Evolutionary conservation across 2,329 filamentous ascomycete species (phyloP).

Genomic region (Aspergillus persii): DNA sequence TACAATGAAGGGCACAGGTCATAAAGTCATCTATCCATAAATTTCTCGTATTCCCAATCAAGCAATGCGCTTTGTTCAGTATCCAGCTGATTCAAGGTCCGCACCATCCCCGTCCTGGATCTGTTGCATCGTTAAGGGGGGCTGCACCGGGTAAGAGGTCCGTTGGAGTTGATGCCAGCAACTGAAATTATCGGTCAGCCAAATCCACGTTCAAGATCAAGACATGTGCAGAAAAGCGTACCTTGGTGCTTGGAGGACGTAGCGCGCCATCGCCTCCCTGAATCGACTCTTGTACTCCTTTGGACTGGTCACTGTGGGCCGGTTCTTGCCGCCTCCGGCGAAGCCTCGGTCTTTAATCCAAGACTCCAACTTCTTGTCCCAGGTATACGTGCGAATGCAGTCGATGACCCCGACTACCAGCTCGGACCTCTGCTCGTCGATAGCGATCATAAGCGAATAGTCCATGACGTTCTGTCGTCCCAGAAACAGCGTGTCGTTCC

Average conservation of each 20-base stretch:
- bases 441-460: slow-evolving; percentile 96
- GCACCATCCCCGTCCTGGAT: slow-evolving; percentile 19
- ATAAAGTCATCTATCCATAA: slow-evolving; percentile 9
- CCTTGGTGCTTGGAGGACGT: slow-evolving; percentile 55
- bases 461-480: slow-evolving; percentile 98
- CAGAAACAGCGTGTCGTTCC: slow-evolving; percentile 96
- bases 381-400: slow-evolving; percentile 97
- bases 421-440: slow-evolving; percentile 85
- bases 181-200: slow-evolving; percentile 21
- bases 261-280: slow-evolving; percentile 92
- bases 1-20: slow-evolving; percentile 7
- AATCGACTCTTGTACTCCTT: slow-evolving; percentile 98
- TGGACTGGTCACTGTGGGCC: slow-evolving; percentile 93
- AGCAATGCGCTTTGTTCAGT: not conserved
- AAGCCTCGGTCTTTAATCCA: slow-evolving; percentile 98
- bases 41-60: not conserved
- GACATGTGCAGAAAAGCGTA: slow-evolving; percentile 26
- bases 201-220: not conserved
- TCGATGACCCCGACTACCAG: slow-evolving; percentile 97
- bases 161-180: slow-evolving; percentile 49
- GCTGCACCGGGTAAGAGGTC: slow-evolving; percentile 26
- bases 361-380: slow-evolving; percentile 99
- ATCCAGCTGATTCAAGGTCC: slow-evolving; percentile 14
- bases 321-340: slow-evolving; percentile 72
- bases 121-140: slow-evolving; percentile 28